phyloP scores from a whole-genome alignment of 495 filamentous ascomycete genomes.

The Beverwykella pulmonaria region DNA sequence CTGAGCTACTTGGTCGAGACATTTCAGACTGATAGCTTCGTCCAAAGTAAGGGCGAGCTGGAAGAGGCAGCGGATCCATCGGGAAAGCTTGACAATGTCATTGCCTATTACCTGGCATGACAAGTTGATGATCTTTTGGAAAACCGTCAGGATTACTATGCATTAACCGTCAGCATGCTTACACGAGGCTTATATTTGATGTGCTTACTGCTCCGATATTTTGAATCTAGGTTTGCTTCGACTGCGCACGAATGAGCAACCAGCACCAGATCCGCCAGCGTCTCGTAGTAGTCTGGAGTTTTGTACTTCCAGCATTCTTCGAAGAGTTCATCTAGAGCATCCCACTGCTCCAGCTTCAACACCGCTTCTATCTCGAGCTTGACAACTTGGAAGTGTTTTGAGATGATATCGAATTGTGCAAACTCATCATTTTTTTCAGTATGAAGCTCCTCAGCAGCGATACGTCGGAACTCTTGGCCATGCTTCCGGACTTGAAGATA shows the following conservation, averaged over 20 bases:
- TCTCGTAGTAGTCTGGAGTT: constrained; percentile 39
- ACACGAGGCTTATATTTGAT: too few relatives aligned
- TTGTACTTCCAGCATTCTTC: constrained; percentile 45
- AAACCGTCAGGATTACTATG: constrained; percentile 27
- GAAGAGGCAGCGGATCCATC: constrained; percentile 75
- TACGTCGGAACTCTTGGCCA: constrained; percentile 56
- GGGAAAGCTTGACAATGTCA: constrained; percentile 60
- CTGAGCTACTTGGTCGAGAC: constrained; percentile 44
- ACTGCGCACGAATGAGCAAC: constrained; percentile 35
- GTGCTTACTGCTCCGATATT: constrained; percentile 35
- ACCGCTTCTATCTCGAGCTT: constrained; percentile 79
- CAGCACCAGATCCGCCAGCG: constrained; percentile 45
- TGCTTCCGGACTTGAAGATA: constrained; percentile 63
- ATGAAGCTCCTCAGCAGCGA: constrained; percentile 40
- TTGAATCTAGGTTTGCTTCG: constrained; percentile 17
- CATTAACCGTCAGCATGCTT: not conserved
- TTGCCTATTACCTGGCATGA: constrained; percentile 59
- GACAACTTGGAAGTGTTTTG: constrained; percentile 65
- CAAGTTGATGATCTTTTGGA: constrained; percentile 63
- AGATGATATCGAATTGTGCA: constrained; percentile 55
- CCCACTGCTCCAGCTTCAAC: constrained; percentile 66
- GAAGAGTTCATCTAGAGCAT: constrained; percentile 63
- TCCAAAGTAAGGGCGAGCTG: constrained; percentile 58
- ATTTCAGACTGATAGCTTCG: constrained; percentile 40
- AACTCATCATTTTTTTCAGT: constrained; percentile 48